phyloP scores from a whole-genome alignment of 768 basidiomycete genomes.

The Xerocomus potaroensis region DNA sequence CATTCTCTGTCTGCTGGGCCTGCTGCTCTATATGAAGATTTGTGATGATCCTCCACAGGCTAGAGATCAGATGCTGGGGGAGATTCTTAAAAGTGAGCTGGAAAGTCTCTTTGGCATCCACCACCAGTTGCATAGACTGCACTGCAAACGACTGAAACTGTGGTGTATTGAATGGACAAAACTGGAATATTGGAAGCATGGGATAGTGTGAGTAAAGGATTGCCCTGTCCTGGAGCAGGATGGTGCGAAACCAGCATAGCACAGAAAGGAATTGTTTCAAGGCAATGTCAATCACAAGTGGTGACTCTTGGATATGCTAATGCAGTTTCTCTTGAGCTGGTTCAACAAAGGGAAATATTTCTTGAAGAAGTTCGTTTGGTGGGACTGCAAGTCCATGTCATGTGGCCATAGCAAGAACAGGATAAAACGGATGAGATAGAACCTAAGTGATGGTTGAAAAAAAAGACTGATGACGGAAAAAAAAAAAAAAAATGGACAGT shows the following conservation, averaged over 20 bases:
- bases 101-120: constrained; percentile 12
- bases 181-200: constrained; percentile 28
- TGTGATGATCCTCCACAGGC: constrained; percentile 12
- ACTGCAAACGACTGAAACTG: constrained; percentile 21
- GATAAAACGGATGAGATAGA: no score
- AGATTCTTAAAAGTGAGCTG: constrained; percentile 20
- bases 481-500: no score
- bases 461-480: no score
- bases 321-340: background rate
- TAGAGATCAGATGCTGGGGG: constrained; percentile 18
- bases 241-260: constrained; percentile 19
- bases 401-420: background rate
- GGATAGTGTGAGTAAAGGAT: constrained; percentile 22
- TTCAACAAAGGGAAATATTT: constrained; percentile 10
- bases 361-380: constrained; percentile 6
- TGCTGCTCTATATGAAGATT: background rate
- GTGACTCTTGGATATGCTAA: background rate
- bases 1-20: background rate
- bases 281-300: constrained; percentile 12
- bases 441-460: no score
- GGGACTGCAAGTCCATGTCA: background rate
- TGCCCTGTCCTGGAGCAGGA: constrained; percentile 36
- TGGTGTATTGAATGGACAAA: constrained; percentile 24
- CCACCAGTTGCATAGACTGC: constrained; percentile 7
- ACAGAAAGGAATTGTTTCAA: constrained; percentile 27